Conservation (phyloP, 1,139 yeast genomes). For the Torulaspora globosa region DNA sequence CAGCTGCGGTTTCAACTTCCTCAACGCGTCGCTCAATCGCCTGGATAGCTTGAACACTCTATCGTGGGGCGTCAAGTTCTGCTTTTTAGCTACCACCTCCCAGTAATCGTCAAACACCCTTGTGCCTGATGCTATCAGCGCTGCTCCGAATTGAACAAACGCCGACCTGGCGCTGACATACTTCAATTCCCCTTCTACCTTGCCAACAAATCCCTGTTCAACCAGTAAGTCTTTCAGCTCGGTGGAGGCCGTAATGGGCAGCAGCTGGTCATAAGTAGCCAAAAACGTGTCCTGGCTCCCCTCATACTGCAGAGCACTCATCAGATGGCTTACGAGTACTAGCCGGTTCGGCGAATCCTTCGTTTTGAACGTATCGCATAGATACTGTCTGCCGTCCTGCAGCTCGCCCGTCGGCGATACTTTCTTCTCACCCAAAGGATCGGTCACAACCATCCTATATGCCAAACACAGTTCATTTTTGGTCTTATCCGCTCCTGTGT, state of each 20-base stretch:
- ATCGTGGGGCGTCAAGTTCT: slow-evolving; percentile 49
- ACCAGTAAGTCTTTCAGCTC: slow-evolving; percentile 17
- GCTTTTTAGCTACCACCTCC: slow-evolving; percentile 61
- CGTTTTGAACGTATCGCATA: slow-evolving; percentile 63
- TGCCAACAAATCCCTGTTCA: slow-evolving; percentile 8
- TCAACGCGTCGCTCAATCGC: slow-evolving; percentile 17
- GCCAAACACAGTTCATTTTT: slow-evolving; percentile 12
- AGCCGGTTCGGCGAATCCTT: slow-evolving; percentile 17
- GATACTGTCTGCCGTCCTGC: slow-evolving; percentile 64
- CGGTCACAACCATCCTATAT: slow-evolving; percentile 41
- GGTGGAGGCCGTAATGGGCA: slow-evolving; percentile 19
- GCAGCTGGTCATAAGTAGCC: slow-evolving; percentile 19
- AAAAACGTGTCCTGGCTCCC: slow-evolving; percentile 18
- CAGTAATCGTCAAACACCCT: slow-evolving; percentile 75
- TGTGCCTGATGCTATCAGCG: slow-evolving; percentile 56
- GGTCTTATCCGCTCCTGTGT: slow-evolving; percentile 36
- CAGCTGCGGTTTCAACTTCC: slow-evolving; percentile 23
- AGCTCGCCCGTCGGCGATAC: slow-evolving; percentile 63
- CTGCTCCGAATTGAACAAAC: slow-evolving; percentile 69
- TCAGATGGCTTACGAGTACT: slow-evolving; percentile 26
- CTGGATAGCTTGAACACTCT: slow-evolving; percentile 38
- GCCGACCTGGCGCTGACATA: slow-evolving; percentile 43
- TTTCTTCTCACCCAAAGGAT: slow-evolving; percentile 73
- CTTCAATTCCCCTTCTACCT: not conserved
- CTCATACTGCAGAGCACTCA: slow-evolving; percentile 18